Evolutionary conservation across 257 asterid species (phyloP).

Genomic region (Lithospermum erythrorhizon): DNA sequence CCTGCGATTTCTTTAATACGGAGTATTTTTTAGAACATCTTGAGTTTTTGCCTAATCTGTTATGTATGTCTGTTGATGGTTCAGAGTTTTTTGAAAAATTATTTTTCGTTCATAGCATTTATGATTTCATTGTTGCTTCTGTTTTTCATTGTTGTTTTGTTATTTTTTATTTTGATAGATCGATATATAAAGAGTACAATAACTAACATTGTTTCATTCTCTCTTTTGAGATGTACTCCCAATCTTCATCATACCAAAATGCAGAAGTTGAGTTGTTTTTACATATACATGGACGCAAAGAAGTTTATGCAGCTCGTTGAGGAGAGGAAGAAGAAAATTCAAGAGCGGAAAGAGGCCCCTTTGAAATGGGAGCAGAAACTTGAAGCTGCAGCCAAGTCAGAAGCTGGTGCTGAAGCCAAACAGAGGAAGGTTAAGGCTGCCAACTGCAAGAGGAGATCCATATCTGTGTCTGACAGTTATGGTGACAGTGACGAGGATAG

Average conservation of each 20-base stretch:
- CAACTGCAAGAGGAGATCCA: constrained; percentile 53
- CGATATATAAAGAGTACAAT: background rate
- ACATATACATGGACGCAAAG: constrained; percentile 71
- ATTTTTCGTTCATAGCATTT: background rate
- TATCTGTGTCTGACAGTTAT: constrained; percentile 36
- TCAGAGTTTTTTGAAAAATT: background rate
- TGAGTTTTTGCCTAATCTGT: background rate
- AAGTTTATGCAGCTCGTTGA: constrained; percentile 89
- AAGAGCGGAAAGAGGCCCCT: constrained; percentile 87
- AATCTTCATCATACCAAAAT: constrained; percentile 98
- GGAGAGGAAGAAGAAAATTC: constrained; percentile 79
- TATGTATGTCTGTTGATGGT: too few species aligned
- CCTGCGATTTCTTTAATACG: background rate
- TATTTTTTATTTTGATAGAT: background rate
- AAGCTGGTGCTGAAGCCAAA: constrained; percentile 67
- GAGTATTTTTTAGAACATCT: background rate
- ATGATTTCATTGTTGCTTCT: background rate
- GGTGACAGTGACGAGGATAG: constrained; percentile 25
- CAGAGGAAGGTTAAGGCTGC: constrained; percentile 44
- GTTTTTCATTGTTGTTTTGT: background rate
- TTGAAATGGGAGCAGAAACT: constrained; percentile 95
- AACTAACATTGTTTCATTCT: constrained; percentile 95
- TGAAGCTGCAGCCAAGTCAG: constrained; percentile 76
- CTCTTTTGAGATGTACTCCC: constrained; percentile 95
- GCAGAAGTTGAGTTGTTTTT: constrained; percentile 78